Conservation (phyloP, 805 yeast genomes). For the Cyberlindnera xylosilytica region DNA sequence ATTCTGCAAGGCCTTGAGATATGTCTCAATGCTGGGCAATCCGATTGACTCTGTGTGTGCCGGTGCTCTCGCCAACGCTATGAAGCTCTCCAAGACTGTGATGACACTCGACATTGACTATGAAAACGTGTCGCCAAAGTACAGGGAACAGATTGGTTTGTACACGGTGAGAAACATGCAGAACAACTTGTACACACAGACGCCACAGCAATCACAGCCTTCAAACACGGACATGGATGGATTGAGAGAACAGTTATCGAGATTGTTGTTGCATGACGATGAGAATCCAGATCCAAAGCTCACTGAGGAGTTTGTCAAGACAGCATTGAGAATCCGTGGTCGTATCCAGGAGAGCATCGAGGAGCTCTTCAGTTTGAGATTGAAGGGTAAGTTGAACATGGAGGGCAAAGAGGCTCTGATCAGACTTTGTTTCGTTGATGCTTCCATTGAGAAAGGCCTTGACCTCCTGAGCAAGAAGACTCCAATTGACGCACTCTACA, state of each 20-base stretch:
- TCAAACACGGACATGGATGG: constrained; percentile 37
- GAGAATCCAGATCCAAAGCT: constrained; percentile 25
- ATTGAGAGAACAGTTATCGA: constrained; percentile 48
- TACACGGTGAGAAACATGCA: constrained; percentile 84
- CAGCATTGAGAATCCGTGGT: constrained; percentile 35
- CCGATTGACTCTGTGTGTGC: constrained; percentile 55
- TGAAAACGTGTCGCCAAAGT: constrained; percentile 50
- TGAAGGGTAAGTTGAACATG: constrained; percentile 49
- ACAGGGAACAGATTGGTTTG: constrained; percentile 66
- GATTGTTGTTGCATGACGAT: constrained; percentile 36
- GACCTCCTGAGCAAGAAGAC: constrained; percentile 31
- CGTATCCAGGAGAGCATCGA: constrained; percentile 47
- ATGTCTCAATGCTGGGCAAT: constrained; percentile 70
- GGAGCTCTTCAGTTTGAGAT: constrained; percentile 57
- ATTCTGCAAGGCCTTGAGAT: constrained; percentile 58
- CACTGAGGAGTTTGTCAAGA: constrained; percentile 33
- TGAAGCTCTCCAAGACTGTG: constrained; percentile 58
- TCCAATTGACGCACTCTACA: constrained; percentile 10
- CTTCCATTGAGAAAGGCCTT: constrained; percentile 59
- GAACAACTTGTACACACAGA: constrained; percentile 31
- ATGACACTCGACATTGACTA: constrained; percentile 67
- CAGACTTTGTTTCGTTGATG: constrained; percentile 66
- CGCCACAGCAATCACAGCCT: background rate
- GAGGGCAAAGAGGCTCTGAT: constrained; percentile 81
- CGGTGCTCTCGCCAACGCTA: constrained; percentile 63